Percentiles rank a stretch among this genome's conserved stretches.
Evolutionary conservation across 2,329 filamentous ascomycete genomes (phyloP).

Genomic region (Verticillium klebahnii): DNA sequence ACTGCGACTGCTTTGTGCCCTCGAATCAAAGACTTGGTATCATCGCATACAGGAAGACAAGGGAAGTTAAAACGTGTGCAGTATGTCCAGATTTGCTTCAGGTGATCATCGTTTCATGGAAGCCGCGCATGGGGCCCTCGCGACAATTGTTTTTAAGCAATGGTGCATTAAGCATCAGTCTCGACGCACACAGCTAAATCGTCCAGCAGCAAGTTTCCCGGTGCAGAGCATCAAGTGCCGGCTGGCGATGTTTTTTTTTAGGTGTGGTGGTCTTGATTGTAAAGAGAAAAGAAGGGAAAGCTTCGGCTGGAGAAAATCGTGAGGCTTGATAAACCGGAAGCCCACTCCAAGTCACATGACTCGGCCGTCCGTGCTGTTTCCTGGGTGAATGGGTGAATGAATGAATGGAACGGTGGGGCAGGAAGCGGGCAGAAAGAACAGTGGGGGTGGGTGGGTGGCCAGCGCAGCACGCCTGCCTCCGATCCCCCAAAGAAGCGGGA

Average conservation of each 20-base stretch:
- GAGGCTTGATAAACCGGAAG: not conserved
- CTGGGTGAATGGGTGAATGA: conserved; percentile 1
- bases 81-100: conserved; percentile 57
- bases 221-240: conserved; percentile 16
- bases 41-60: not conserved
- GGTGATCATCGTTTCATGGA: conserved; percentile 66
- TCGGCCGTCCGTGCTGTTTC: not conserved
- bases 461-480: not conserved
- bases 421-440: not conserved
- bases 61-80: not conserved
- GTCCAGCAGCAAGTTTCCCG: conserved; percentile 27
- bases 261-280: conserved; percentile 36
- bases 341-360: conserved; percentile 2
- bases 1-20: not conserved
- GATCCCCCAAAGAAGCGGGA: conserved; percentile 6
- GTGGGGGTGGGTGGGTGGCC: not conserved
- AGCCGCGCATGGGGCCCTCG: conserved; percentile 61
- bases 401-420: not conserved
- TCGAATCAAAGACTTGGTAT: not conserved
- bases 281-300: conserved; percentile 22
- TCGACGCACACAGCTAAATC: conserved; percentile 52
- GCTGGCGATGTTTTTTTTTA: conserved; percentile 35
- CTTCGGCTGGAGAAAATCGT: conserved; percentile 6
- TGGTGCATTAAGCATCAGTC: conserved; percentile 46
- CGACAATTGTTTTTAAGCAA: conserved; percentile 65